Percentiles rank a stretch among this genome's conserved stretches.
These are phyloP conservation scores for Eucalyptus leucophloia DNA, from an alignment of 345 rosid species.

Conservation along the genomic window DNA sequence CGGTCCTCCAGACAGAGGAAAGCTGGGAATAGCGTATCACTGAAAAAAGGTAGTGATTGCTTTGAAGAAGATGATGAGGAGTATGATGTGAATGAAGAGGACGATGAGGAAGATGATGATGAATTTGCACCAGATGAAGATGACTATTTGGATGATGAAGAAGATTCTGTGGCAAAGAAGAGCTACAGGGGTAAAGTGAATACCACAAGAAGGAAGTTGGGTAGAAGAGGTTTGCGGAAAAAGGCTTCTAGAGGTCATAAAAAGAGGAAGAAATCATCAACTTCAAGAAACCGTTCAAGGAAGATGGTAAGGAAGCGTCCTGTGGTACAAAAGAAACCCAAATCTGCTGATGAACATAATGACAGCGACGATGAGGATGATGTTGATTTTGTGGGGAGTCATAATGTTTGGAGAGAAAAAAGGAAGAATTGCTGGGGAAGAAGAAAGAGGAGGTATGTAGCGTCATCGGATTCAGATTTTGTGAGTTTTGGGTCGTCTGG, in stretches of 20 bases:
- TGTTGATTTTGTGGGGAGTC: conserved; percentile 33
- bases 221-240: conserved; percentile 15
- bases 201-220: conserved; percentile 1
- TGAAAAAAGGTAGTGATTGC: neutral
- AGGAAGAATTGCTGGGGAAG: conserved; percentile 14
- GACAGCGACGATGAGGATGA: conserved; percentile 13
- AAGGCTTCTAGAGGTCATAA: conserved; percentile 14
- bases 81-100: conserved; percentile 13
- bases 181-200: conserved; percentile 7
- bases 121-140: conserved; percentile 59
- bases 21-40: neutral
- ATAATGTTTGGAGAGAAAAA: conserved; percentile 19
- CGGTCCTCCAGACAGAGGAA: neutral
- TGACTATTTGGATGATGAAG: conserved; percentile 68
- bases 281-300: conserved; percentile 16
- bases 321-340: conserved; percentile 31
- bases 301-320: conserved; percentile 31
- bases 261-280: conserved; percentile 31
- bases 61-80: conserved; percentile 9
- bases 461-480: conserved; percentile 70
- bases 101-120: conserved; percentile 25
- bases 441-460: conserved; percentile 29
- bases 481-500: conserved; percentile 51
- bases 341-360: neutral
- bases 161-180: conserved; percentile 18